These are phyloP conservation scores for Botrytis porri DNA, from an alignment of 2,329 filamentous ascomycete species.

Conservation along the genomic window DNA sequence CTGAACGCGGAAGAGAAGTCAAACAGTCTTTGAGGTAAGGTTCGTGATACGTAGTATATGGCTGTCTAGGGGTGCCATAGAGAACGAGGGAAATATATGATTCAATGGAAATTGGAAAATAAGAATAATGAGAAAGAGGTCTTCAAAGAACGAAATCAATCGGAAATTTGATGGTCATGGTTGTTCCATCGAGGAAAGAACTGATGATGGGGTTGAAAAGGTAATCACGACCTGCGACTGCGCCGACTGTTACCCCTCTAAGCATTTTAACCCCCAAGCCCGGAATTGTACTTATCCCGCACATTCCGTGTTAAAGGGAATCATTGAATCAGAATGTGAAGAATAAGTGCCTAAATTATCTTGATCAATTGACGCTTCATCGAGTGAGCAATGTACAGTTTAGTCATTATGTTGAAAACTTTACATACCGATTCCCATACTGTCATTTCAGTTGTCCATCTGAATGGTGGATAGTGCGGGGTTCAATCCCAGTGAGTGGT, in stretches of 20 bases:
- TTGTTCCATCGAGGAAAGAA: constrained; percentile 1
- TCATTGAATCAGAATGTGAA: too few relatives aligned
- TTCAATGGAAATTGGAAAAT: background rate
- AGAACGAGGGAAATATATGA: background rate
- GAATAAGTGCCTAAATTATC: background rate
- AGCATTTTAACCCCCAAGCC: background rate
- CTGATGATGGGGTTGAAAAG: background rate
- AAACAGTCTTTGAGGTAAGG: constrained; percentile 7
- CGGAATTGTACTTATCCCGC: background rate
- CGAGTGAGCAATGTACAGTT: background rate
- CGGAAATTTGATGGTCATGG: constrained; percentile 1
- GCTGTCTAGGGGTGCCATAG: constrained; percentile 10
- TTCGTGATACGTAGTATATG: constrained; percentile 14
- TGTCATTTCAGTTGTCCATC: background rate
- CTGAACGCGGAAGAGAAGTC: background rate
- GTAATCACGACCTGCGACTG: constrained; percentile 14
- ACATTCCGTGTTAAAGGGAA: background rate
- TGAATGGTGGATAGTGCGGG: background rate
- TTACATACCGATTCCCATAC: background rate
- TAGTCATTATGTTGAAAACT: background rate
- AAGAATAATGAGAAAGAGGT: too few relatives aligned
- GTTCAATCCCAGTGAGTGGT: background rate
- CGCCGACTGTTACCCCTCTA: background rate
- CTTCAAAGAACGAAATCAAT: background rate
- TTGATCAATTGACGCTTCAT: background rate